Evolutionary conservation across 106 monocot species (phyloP).

Genomic region (Dendrobium chrysotoxum): DNA sequence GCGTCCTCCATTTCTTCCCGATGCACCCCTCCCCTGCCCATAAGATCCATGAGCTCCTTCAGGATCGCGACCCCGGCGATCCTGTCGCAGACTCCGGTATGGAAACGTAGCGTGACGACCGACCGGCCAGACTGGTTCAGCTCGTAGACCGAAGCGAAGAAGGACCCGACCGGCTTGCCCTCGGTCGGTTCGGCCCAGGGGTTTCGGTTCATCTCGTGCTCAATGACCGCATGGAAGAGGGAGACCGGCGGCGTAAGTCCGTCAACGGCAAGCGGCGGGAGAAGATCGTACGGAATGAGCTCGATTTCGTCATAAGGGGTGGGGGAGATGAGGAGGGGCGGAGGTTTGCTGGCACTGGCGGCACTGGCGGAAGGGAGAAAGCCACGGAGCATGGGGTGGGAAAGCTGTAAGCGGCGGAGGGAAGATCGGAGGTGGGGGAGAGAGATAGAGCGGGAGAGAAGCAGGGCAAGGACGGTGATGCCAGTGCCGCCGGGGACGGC

Average conservation of each 20-base stretch:
- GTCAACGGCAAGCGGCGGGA: background rate
- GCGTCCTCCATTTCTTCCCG: background rate
- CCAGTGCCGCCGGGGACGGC: slow-evolving; percentile 57
- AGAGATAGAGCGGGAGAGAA: slow-evolving; percentile 30
- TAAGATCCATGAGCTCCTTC: slow-evolving; percentile 25
- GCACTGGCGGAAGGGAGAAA: slow-evolving; percentile 6
- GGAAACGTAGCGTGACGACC: slow-evolving; percentile 31
- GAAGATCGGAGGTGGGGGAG: slow-evolving; percentile 11
- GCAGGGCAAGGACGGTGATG: slow-evolving; percentile 42
- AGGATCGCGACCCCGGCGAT: slow-evolving; percentile 28
- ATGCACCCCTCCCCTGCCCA: slow-evolving; percentile 5
- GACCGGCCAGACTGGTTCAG: slow-evolving; percentile 5
- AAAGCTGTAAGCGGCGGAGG: slow-evolving; percentile 20
- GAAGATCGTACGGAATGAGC: background rate
- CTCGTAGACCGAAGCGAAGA: slow-evolving; percentile 39
- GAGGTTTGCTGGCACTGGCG: slow-evolving; percentile 5
- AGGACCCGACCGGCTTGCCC: slow-evolving; percentile 7
- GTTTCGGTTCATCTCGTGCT: slow-evolving; percentile 52
- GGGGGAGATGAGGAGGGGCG: background rate
- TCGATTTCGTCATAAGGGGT: background rate
- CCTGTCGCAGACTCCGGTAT: slow-evolving; percentile 55
- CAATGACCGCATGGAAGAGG: slow-evolving; percentile 31
- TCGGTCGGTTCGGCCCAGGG: slow-evolving; percentile 26
- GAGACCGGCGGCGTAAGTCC: background rate
- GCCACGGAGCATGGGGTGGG: slow-evolving; percentile 38